Evolutionary conservation across 208 protist species (phyloP).

Genomic region (Chromosphaera perkinsii): DNA sequence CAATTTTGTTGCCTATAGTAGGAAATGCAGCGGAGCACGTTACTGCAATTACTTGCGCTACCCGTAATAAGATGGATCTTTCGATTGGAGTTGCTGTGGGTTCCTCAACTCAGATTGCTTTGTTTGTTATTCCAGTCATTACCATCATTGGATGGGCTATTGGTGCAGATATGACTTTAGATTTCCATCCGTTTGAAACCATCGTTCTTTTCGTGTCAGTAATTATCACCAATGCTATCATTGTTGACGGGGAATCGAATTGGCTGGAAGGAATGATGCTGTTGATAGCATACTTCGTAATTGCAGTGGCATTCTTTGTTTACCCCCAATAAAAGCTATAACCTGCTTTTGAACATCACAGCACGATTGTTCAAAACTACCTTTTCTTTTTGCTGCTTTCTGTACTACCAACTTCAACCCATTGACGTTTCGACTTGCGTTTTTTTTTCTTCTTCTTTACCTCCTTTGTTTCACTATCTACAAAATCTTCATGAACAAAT

Average conservation of each 20-base stretch:
- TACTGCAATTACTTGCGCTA: constrained; percentile 58
- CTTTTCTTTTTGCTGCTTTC: too few relatives aligned
- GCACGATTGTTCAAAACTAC: too few relatives aligned
- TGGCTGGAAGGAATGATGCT: constrained; percentile 67
- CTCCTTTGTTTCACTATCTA: too few relatives aligned
- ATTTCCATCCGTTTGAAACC: constrained; percentile 62
- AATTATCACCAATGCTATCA: constrained; percentile 55
- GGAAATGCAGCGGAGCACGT: constrained; percentile 58
- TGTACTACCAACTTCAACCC: too few relatives aligned
- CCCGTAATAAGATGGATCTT: constrained; percentile 66
- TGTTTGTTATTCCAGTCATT: constrained; percentile 62
- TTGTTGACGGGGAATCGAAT: constrained; percentile 52
- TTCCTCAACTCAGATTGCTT: constrained; percentile 63
- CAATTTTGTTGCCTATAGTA: constrained; percentile 60
- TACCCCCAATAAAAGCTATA: constrained; percentile 3
- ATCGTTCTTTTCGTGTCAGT: constrained; percentile 59
- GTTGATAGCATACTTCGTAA: constrained; percentile 57
- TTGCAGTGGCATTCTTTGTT: constrained; percentile 23
- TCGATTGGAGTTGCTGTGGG: constrained; percentile 63
- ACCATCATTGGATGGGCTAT: constrained; percentile 57
- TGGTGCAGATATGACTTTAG: constrained; percentile 55
- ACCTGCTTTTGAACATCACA: too few relatives aligned
- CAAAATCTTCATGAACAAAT: too few relatives aligned
- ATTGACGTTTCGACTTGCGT: too few relatives aligned
- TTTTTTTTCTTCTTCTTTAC: too few relatives aligned